Evolutionary conservation across 2,329 filamentous ascomycete genomes (phyloP), one percentile per base, ranked within the genome.

Genomic region (Fusarium veterinarium): DNA sequence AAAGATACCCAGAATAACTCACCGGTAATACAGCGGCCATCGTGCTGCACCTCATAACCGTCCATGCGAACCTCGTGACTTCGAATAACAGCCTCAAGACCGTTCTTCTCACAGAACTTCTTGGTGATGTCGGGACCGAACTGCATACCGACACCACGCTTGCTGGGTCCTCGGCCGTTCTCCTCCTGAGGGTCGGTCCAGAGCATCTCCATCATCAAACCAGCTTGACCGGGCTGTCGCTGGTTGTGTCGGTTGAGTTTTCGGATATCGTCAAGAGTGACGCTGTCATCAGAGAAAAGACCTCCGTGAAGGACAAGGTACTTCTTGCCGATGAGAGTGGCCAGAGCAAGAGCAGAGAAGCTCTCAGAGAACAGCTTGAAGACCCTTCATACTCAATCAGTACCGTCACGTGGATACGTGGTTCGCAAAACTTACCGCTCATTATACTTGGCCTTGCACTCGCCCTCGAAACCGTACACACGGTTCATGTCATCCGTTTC

Each of bases 161-260:
- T 99, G 86, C 95, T 97, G 48, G 96, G 96, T 13, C 95, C 94
- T 75, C 96, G 91, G 58, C 96, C 96, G 33, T 93, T 91, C 76
- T 91, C 88, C 1, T 93, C 88, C 81, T 99, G 96, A 6, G 96
- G 96, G 80, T 99, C 96, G 2, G 96, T 98, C 96, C 96, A 99
- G 51, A 99, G 89, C 96, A 99, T 99, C 84, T 99, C 96, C 96
- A 99, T 99, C 96, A 99, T 99, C 77, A 99, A 85, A 19, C 96
- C 96, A 53, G 93, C 86, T 82, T 99, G 96, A 37, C 96, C 96
- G 6, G 96, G 95, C 79, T 98, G 95, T 69, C 94, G 89, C 83
- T 98, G 96, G 81, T 90, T 91, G 84, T 98, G 95, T 74, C 95
- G 89, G 83, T 98, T 92, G 64, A 98, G 86, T 84, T 97, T 97